Evolutionary conservation across 345 rosid species (phyloP).

Genomic region (Microthlaspi erraticum): DNA sequence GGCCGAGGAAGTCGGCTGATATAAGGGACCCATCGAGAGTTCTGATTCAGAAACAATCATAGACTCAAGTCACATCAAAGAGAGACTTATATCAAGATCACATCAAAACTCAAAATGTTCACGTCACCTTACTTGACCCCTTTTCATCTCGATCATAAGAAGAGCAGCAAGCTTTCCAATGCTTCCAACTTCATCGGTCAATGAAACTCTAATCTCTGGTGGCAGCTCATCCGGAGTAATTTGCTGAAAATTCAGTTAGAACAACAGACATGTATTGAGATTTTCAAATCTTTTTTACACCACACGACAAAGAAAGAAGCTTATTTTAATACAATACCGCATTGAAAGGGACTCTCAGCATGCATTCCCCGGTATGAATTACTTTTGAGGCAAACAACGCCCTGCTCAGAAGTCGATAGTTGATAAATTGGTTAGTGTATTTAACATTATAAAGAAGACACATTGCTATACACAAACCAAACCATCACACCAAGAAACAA

Average conservation of each 20-base stretch:
- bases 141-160: constrained; percentile 57
- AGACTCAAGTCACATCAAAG: constrained; percentile 21
- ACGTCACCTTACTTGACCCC: constrained; percentile 54
- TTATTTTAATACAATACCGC: constrained; percentile 47
- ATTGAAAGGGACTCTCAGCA: constrained; percentile 69
- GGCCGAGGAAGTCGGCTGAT: constrained; percentile 67
- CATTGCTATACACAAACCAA: neutral
- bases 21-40: constrained; percentile 78
- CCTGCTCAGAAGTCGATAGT: constrained; percentile 49
- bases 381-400: constrained; percentile 63
- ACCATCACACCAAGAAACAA: constrained; percentile 10
- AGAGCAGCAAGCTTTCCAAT: constrained; percentile 67
- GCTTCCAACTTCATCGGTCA: constrained; percentile 55
- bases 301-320: neutral
- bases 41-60: constrained; percentile 47
- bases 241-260: constrained; percentile 55
- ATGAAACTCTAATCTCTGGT: constrained; percentile 48
- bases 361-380: constrained; percentile 69
- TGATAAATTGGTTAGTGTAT: constrained; percentile 1
- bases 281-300: neutral
- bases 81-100: neutral
- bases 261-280: constrained; percentile 29
- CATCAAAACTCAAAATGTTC: neutral
- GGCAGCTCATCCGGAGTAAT: constrained; percentile 64
- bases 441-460: neutral